These are phyloP conservation scores for Colletotrichum sp. DNA, from an alignment of 2,329 filamentous ascomycete species.

Conservation along the genomic window DNA sequence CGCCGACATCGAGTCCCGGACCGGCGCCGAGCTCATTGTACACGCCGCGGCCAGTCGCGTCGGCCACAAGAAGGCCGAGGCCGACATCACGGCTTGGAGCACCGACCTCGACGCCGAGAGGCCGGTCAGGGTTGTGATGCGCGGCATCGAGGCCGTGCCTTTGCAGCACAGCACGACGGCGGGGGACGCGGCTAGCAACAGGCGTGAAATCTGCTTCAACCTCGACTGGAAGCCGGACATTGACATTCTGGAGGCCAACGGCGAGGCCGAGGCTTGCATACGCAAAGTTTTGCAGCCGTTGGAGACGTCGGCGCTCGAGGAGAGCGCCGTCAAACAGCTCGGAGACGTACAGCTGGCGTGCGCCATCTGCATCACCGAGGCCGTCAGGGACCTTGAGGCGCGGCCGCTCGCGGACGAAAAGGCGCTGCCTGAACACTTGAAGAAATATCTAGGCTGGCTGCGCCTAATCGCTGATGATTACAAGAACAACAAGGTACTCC, in stretches of 20 bases:
- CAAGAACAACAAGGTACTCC: not conserved
- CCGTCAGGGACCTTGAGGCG: not conserved
- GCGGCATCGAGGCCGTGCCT: not conserved
- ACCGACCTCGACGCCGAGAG: not conserved
- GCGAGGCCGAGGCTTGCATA: not conserved
- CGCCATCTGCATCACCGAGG: not conserved
- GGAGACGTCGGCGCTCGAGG: not conserved
- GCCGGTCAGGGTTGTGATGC: not conserved
- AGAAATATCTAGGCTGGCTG: not conserved
- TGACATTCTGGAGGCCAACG: not conserved
- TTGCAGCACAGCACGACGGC: not conserved
- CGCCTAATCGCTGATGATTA: not conserved
- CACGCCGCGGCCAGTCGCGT: not conserved
- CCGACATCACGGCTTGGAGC: slow-evolving; percentile 1
- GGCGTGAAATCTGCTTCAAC: not conserved
- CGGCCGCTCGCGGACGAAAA: not conserved
- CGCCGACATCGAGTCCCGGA: not conserved
- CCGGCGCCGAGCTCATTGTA: slow-evolving; percentile 3
- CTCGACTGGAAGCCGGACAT: not conserved
- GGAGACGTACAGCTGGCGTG: not conserved
- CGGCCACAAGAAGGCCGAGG: not conserved
- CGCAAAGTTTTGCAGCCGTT: not conserved
- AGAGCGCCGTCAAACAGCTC: not conserved
- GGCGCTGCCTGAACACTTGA: not conserved
- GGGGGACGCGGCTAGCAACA: not conserved